Evolutionary conservation across 1,284 basidiomycete species (phyloP).

Genomic region (Pascua guehoae): DNA sequence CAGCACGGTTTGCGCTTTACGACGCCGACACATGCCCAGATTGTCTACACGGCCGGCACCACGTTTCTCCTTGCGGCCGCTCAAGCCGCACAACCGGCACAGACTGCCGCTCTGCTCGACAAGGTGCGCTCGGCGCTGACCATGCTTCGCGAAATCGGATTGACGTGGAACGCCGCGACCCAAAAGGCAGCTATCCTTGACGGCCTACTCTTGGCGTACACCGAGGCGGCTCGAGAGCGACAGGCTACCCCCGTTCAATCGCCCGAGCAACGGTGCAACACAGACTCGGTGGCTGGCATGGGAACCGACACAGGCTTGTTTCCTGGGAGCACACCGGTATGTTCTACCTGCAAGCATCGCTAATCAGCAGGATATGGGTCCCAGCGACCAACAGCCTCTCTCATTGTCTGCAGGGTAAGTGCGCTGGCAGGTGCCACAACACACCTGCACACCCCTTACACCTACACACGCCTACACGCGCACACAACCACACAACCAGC

Average conservation of each 20-base stretch:
- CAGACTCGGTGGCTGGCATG: background rate
- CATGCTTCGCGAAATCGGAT: slow-evolving; percentile 8
- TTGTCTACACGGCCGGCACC: slow-evolving; percentile 65
- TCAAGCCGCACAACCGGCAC: slow-evolving; percentile 2
- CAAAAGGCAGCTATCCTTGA: slow-evolving; percentile 15
- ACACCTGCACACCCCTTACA: too few species aligned
- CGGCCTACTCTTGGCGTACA: slow-evolving; percentile 7
- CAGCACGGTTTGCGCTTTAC: slow-evolving; percentile 62
- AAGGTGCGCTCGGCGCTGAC: slow-evolving; percentile 8
- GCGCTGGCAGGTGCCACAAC: too few species aligned
- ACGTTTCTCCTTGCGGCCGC: slow-evolving; percentile 14
- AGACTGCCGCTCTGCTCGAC: slow-evolving; percentile 1
- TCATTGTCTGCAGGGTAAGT: too few species aligned
- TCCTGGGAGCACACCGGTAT: background rate
- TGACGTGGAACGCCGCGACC: slow-evolving; percentile 9
- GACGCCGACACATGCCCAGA: slow-evolving; percentile 63
- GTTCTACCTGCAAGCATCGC: too few species aligned
- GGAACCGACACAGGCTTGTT: background rate
- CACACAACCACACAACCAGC: background rate
- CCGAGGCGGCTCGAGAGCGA: slow-evolving; percentile 2
- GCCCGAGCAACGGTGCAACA: too few species aligned
- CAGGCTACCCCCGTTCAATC: background rate
- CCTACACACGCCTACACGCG: too few species aligned
- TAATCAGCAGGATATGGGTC: too few species aligned
- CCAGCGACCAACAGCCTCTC: too few species aligned